These are phyloP conservation scores for Peterozyma toletana DNA, from an alignment of 805 yeast species.

Conservation along the genomic window DNA sequence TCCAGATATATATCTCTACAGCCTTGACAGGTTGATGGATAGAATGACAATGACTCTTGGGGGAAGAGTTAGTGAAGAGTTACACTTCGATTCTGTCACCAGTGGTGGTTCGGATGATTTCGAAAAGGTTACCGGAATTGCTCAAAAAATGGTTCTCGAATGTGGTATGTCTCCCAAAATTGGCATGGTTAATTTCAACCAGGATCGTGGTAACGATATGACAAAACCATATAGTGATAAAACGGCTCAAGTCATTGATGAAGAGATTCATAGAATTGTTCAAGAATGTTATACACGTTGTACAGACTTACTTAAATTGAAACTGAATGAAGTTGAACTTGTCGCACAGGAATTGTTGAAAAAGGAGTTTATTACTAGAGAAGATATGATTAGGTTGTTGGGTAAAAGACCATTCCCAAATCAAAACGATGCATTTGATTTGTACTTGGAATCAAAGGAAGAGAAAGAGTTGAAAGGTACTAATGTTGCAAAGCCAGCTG, in stretches of 20 bases:
- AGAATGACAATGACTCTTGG: conserved; percentile 94
- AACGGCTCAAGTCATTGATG: conserved; percentile 61
- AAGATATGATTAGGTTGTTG: conserved; percentile 67
- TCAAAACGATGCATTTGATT: conserved; percentile 83
- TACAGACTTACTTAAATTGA: conserved; percentile 46
- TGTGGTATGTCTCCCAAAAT: conserved; percentile 83
- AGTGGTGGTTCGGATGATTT: conserved; percentile 92
- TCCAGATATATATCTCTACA: conserved; percentile 74
- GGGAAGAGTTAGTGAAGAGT: conserved; percentile 87
- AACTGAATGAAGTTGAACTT: conserved; percentile 50
- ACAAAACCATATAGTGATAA: conserved; percentile 66
- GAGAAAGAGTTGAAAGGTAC: not conserved
- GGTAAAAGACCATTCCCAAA: conserved; percentile 78
- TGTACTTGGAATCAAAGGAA: conserved; percentile 47
- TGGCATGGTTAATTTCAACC: conserved; percentile 52
- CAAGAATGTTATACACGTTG: conserved; percentile 60
- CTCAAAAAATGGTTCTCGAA: conserved; percentile 81
- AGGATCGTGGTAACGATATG: conserved; percentile 40
- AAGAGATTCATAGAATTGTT: conserved; percentile 61
- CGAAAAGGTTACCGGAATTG: conserved; percentile 84
- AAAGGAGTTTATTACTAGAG: conserved; percentile 77
- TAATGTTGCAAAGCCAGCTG: not conserved
- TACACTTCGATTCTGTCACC: conserved; percentile 81
- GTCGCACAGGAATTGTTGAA: conserved; percentile 68
- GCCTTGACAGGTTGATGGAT: conserved; percentile 70